Evolutionary conservation across 2,329 filamentous ascomycete genomes (phyloP).

Genomic region (Lecanicillium sp.): DNA sequence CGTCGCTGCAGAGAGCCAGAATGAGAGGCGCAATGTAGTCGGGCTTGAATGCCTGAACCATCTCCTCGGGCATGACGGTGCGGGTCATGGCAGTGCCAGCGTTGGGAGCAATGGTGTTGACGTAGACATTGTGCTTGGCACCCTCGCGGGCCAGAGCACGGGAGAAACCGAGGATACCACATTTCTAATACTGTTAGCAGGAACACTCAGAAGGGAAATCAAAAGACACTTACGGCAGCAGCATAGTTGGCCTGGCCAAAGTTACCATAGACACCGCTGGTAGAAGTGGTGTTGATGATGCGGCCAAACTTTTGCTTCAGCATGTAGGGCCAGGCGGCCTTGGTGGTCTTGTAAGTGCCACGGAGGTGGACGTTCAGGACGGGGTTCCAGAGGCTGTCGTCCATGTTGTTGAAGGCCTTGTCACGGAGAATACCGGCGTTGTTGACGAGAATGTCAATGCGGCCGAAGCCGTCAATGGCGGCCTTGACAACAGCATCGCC

Average conservation of each 20-base stretch:
- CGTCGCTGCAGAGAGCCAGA: conserved; percentile 75
- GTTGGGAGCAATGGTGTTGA: conserved; percentile 97
- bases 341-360: conserved; percentile 93
- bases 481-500: conserved; percentile 86
- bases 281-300: conserved; percentile 93
- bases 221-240: conserved; percentile 56
- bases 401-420: conserved; percentile 98
- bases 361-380: conserved; percentile 88
- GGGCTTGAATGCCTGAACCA: conserved; percentile 98
- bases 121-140: conserved; percentile 93
- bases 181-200: conserved; percentile 50
- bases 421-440: conserved; percentile 96
- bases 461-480: conserved; percentile 87
- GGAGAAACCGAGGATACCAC: conserved; percentile 90
- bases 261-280: conserved; percentile 96
- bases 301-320: conserved; percentile 98
- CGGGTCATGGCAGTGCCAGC: conserved; percentile 93
- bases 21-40: conserved; percentile 96
- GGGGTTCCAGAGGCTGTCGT: conserved; percentile 84
- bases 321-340: conserved; percentile 96
- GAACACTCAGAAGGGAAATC: not conserved
- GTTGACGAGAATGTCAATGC: conserved; percentile 93
- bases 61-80: conserved; percentile 90
- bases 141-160: conserved; percentile 89
- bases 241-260: conserved; percentile 98